Conservation (phyloP, 768 basidiomycete species). For the Chalciporus chontae region DNA sequence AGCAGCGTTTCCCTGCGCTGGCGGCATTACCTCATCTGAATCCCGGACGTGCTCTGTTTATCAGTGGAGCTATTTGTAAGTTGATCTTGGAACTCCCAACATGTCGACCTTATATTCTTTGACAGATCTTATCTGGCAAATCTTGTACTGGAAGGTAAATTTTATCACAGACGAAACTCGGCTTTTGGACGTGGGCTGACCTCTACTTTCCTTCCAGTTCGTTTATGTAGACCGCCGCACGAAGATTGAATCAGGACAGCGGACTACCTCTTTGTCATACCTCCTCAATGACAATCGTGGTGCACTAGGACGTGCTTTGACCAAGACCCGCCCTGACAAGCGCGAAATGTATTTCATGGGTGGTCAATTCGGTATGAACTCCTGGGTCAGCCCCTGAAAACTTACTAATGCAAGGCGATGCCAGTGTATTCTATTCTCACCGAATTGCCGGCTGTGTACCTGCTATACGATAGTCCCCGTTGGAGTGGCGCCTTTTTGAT, state of each 20-base stretch:
- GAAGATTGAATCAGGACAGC: slow-evolving; percentile 89
- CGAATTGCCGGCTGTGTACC: slow-evolving; percentile 77
- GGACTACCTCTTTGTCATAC: slow-evolving; percentile 86
- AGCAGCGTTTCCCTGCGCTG: slow-evolving; percentile 83
- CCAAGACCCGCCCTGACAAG: slow-evolving; percentile 54
- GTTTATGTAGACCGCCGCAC: slow-evolving; percentile 82
- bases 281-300: slow-evolving; percentile 87
- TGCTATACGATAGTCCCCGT: slow-evolving; percentile 75
- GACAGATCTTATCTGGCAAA: slow-evolving; percentile 90
- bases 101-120: slow-evolving; percentile 5
- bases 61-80: slow-evolving; percentile 85
- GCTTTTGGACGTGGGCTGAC: background rate
- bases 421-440: slow-evolving; percentile 83
- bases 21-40: slow-evolving; percentile 63
- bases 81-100: slow-evolving; percentile 8
- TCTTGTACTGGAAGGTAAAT: slow-evolving; percentile 86
- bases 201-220: slow-evolving; percentile 45
- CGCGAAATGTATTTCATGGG: slow-evolving; percentile 76
- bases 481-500: slow-evolving; percentile 81
- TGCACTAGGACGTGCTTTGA: slow-evolving; percentile 69
- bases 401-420: slow-evolving; percentile 7
- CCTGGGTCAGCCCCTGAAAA: background rate
- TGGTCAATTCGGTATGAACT: slow-evolving; percentile 70
- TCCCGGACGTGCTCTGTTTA: slow-evolving; percentile 66
- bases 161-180: slow-evolving; percentile 6